Evolutionary conservation across 129 eudicot genomes (phyloP).

Genomic region (Helianthus tuberosus): DNA sequence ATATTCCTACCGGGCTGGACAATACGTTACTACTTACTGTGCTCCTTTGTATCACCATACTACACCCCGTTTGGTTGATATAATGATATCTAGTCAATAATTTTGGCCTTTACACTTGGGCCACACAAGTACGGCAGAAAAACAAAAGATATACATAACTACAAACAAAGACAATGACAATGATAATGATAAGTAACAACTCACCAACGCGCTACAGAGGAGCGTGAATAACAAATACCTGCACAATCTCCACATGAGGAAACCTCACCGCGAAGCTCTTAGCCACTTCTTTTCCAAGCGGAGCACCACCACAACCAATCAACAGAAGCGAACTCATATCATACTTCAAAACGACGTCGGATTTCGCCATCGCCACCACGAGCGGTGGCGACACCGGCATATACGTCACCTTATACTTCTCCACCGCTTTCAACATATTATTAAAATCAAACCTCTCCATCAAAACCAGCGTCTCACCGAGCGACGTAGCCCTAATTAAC

Average conservation of each 20-base stretch:
- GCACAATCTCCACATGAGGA: constrained; percentile 56
- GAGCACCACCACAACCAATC: constrained; percentile 88
- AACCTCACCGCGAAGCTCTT: constrained; percentile 58
- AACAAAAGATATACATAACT: not conserved
- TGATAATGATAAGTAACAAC: not conserved
- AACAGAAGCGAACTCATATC: constrained; percentile 66
- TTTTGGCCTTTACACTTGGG: too few species aligned
- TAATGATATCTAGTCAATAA: too few species aligned
- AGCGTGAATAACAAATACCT: constrained; percentile 48
- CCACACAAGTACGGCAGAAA: not conserved
- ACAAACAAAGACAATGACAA: not conserved
- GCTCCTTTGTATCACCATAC: too few species aligned
- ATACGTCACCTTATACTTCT: constrained; percentile 70
- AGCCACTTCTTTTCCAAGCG: constrained; percentile 77
- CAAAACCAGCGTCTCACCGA: constrained; percentile 70
- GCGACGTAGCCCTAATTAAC: constrained; percentile 60
- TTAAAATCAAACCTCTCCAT: constrained; percentile 81
- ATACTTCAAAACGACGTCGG: constrained; percentile 59
- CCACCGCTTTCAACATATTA: constrained; percentile 72
- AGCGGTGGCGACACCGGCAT: constrained; percentile 97
- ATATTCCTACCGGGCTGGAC: too few species aligned
- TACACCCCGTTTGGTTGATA: too few species aligned
- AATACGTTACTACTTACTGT: too few species aligned
- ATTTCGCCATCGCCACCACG: constrained; percentile 82
- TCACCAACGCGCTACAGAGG: constrained; percentile 18